A percentile compares a stretch with the other conserved stretches of the same genome.
These are phyloP conservation scores for Aspergillus ustus DNA, from an alignment of 2,329 filamentous ascomycete species.

Conservation along the genomic window DNA sequence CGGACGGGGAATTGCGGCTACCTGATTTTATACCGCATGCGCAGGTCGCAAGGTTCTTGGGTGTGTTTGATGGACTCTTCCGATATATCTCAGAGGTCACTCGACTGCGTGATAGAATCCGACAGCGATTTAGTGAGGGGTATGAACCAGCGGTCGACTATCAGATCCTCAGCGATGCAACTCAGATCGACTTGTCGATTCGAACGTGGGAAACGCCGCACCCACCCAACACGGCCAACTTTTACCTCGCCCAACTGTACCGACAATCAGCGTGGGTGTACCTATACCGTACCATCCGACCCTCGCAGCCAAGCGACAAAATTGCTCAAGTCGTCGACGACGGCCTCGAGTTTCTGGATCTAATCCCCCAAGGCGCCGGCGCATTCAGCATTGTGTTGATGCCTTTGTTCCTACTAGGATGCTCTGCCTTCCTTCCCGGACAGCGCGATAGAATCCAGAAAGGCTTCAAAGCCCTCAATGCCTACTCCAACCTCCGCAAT, in stretches of 20 bases:
- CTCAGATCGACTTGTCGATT: slow-evolving; percentile 75
- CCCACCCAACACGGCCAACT: slow-evolving; percentile 56
- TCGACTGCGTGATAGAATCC: slow-evolving; percentile 73
- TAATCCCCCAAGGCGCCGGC: slow-evolving; percentile 58
- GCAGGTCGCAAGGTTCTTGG: slow-evolving; percentile 68
- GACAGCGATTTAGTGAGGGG: slow-evolving; percentile 65
- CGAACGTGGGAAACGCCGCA: slow-evolving; percentile 72
- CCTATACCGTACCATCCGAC: slow-evolving; percentile 64
- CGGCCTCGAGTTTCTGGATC: slow-evolving; percentile 60
- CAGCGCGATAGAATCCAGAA: slow-evolving; percentile 61
- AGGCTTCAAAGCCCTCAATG: slow-evolving; percentile 59
- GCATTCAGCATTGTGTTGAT: slow-evolving; percentile 65
- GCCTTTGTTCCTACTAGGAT: slow-evolving; percentile 65
- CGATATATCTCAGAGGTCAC: slow-evolving; percentile 79
- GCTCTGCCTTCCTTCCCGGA: slow-evolving; percentile 60
- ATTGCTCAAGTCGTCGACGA: slow-evolving; percentile 63
- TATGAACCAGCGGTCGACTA: slow-evolving; percentile 75
- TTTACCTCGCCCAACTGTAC: slow-evolving; percentile 63
- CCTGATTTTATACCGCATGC: slow-evolving; percentile 60
- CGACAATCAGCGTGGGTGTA: slow-evolving; percentile 68
- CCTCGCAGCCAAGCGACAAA: slow-evolving; percentile 59
- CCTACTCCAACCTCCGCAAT: slow-evolving; percentile 62
- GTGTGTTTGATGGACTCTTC: slow-evolving; percentile 82
- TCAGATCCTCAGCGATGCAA: slow-evolving; percentile 70
- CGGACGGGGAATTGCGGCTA: slow-evolving; percentile 59